phyloP scores from a whole-genome alignment of 2,329 filamentous ascomycete species.

The Pseudodiploospora longispora region DNA sequence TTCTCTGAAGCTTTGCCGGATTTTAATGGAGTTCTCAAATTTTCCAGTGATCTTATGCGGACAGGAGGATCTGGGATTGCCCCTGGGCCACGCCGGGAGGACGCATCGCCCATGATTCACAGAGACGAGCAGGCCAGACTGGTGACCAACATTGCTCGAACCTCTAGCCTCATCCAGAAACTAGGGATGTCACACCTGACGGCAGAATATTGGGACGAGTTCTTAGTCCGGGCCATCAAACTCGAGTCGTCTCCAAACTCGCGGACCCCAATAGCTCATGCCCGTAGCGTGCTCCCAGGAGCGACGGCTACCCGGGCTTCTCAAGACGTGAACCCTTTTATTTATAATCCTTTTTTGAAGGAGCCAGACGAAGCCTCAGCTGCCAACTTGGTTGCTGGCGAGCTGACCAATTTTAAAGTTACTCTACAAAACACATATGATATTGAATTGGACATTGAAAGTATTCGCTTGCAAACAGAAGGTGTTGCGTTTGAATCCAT shows the following conservation, averaged over 20 bases:
- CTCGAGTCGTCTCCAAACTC: constrained; percentile 55
- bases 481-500: constrained; percentile 64
- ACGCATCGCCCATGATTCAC: constrained; percentile 61
- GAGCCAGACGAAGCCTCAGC: constrained; percentile 49
- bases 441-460: constrained; percentile 83
- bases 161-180: constrained; percentile 66
- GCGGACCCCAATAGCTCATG: constrained; percentile 58
- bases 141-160: constrained; percentile 79
- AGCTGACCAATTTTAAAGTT: constrained; percentile 69
- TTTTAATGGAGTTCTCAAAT: constrained; percentile 80
- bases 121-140: constrained; percentile 80
- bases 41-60: constrained; percentile 75
- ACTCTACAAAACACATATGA: constrained; percentile 93
- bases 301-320: constrained; percentile 42
- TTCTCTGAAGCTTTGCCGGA: constrained; percentile 91
- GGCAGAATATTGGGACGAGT: constrained; percentile 96
- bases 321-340: constrained; percentile 71
- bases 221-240: constrained; percentile 71
- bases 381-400: constrained; percentile 70
- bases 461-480: constrained; percentile 64
- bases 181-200: constrained; percentile 62
- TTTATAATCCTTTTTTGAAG: constrained; percentile 90
- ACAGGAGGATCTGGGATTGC: constrained; percentile 75
- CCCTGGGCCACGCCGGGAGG: constrained; percentile 59
- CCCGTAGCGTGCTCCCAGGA: constrained; percentile 45